Percentiles rank a stretch among this genome's conserved stretches.
These are phyloP conservation scores for Aplosporella prunicola DNA, from an alignment of 2,329 filamentous ascomycete genomes.

Conservation along the genomic window DNA sequence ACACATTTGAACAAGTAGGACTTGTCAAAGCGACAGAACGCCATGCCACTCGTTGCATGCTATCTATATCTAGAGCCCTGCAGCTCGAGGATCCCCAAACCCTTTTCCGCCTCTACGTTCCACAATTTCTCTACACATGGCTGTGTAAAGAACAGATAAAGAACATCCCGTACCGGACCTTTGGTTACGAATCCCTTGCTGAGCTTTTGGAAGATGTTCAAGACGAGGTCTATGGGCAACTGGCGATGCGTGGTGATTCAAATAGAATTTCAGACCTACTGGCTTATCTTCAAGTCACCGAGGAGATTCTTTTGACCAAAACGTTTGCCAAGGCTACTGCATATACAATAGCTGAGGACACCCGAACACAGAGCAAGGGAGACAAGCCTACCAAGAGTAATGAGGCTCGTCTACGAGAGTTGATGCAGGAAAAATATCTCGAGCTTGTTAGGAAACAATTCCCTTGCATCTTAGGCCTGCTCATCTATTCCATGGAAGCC, in stretches of 20 bases:
- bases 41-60: conserved; percentile 66
- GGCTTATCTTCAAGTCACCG: conserved; percentile 43
- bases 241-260: conserved; percentile 71
- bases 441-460: conserved; percentile 60
- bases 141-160: conserved; percentile 49
- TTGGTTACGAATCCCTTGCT: conserved; percentile 61
- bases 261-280: conserved; percentile 54
- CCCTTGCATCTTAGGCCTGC: conserved; percentile 62
- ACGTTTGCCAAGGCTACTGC: conserved; percentile 73
- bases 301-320: conserved; percentile 49
- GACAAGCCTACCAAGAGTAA: conserved; percentile 42
- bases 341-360: conserved; percentile 74
- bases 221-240: conserved; percentile 68
- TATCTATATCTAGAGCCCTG: conserved; percentile 55
- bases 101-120: conserved; percentile 74
- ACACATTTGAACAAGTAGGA: conserved; percentile 85
- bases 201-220: conserved; percentile 63
- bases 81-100: conserved; percentile 55
- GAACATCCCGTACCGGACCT: conserved; percentile 73
- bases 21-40: conserved; percentile 53
- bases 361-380: conserved; percentile 33
- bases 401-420: conserved; percentile 57
- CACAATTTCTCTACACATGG: conserved; percentile 89
- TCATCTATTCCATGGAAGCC: conserved; percentile 70
- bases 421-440: conserved; percentile 61